Base-by-base conservation (phyloP, 345 rosid species). In the Streptanthus diversifolius region DNA sequence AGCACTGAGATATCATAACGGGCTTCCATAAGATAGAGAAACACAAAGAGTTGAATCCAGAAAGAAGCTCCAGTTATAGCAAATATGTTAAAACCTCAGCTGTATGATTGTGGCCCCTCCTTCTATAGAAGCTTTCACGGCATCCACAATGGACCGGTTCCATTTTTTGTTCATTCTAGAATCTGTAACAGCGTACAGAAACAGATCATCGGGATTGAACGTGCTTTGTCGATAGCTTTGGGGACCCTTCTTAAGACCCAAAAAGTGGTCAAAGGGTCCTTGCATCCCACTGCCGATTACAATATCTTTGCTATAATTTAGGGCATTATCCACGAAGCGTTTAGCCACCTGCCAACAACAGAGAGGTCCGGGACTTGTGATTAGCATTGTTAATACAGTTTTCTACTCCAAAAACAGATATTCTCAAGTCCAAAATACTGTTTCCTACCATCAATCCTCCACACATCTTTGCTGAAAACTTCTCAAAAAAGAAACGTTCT, bases 101-200 rank as follows among this genome's bases (percentile, higher is more conserved):
- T 95, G 99, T 67, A 95, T 61, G 76, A 90, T 87, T 58, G 98
- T 91, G 30, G 95, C 95, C 24, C 98, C 99, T 77, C 99, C 96
- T 71, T 86, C 85, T 67, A 91, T 80, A 65, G 96, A 93, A 54
- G 82, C 87, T 84, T 82, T 82, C 61, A 91, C 89, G 29, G 92
- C 88, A 66, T 83, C 84, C 14, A 65, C 73, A 73, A 80, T 83
- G 65, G 95, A 71, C 11, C 87, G 86, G 39, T 83, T 90, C 97
- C 97, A 95, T 76, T 72, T 91, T 76, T 68, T 76, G 77, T 91
- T 95, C 96, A 90, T 91, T 72, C 79, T 49, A 5, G 95, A 82
- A 82, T 95, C 96, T 0, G 98, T 91, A 45, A 91, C 96, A 68
- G 97, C 96, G 65, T 91, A 91, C 40, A 95, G 81, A 77, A 95